Evolutionary conservation across 306 rosid species (phyloP).

Genomic region (Vicia sativa): DNA sequence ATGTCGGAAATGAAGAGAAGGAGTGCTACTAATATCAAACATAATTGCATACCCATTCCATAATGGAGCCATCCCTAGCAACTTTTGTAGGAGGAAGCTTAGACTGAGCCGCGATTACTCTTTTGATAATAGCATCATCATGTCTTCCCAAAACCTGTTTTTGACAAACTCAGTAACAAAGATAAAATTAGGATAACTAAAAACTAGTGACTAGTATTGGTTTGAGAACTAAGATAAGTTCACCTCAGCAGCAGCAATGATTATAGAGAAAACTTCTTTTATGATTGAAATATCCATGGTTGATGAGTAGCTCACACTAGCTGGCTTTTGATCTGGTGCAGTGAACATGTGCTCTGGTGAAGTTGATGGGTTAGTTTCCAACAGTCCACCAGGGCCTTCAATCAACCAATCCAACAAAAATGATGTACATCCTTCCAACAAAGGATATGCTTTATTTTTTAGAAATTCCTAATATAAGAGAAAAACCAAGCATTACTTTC

Average conservation of each 20-base stretch:
- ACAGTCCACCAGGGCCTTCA: slow-evolving; percentile 71
- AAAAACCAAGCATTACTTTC: slow-evolving; percentile 36
- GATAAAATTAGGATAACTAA: slow-evolving; percentile 23
- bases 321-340: slow-evolving; percentile 81
- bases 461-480: slow-evolving; percentile 68
- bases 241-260: slow-evolving; percentile 86
- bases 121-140: slow-evolving; percentile 60
- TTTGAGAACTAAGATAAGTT: slow-evolving; percentile 34
- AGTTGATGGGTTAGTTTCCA: slow-evolving; percentile 97
- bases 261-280: slow-evolving; percentile 76
- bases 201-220: slow-evolving; percentile 21
- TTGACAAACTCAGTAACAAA: slow-evolving; percentile 26
- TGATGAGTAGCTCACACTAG: slow-evolving; percentile 96
- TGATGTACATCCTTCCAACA: slow-evolving; percentile 88
- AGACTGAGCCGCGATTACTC: slow-evolving; percentile 60
- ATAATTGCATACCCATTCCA: slow-evolving; percentile 84
- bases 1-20: slow-evolving; percentile 13
- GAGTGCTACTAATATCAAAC: slow-evolving; percentile 8
- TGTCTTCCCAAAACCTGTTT: slow-evolving; percentile 74
- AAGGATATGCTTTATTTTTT: slow-evolving; percentile 83
- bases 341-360: slow-evolving; percentile 96
- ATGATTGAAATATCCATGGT: slow-evolving; percentile 94
- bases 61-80: slow-evolving; percentile 84
- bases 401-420: slow-evolving; percentile 99
- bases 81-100: slow-evolving; percentile 71